Evolutionary conservation across 2,329 filamentous ascomycete genomes (phyloP).

Genomic region (Allantophomopsis cytisporea): DNA sequence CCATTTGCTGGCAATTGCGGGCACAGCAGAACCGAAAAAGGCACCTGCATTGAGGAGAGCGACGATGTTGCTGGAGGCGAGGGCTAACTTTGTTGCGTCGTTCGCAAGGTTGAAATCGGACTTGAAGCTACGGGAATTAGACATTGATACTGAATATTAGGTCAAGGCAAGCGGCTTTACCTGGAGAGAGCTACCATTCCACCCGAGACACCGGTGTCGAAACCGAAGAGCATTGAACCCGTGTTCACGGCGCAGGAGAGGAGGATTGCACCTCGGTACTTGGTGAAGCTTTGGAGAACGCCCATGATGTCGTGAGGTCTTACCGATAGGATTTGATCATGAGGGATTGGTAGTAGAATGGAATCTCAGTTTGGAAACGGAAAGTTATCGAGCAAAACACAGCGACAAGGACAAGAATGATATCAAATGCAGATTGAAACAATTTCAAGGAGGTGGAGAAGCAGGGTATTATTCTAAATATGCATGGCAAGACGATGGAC

Average conservation of each 20-base stretch:
- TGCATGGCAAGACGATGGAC: no score
- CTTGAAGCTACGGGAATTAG: constrained; percentile 7
- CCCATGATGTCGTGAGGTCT: no score
- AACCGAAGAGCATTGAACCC: constrained; percentile 11
- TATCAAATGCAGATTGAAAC: no score
- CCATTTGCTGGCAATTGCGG: constrained; percentile 31
- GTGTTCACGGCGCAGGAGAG: constrained; percentile 8
- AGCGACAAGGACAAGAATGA: no score
- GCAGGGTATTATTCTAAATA: no score
- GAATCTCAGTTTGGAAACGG: no score
- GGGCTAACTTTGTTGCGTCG: constrained; percentile 1
- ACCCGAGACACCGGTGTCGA: constrained; percentile 11
- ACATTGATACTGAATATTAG: neutral
- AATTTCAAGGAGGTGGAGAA: no score
- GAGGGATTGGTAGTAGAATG: no score
- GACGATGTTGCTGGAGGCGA: constrained; percentile 22
- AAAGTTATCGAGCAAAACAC: no score
- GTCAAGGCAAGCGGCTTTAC: neutral
- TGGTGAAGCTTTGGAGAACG: neutral
- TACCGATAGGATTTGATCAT: neutral
- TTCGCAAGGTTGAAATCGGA: constrained; percentile 11
- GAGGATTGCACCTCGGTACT: constrained; percentile 6
- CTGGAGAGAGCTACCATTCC: constrained; percentile 8
- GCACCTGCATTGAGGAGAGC: constrained; percentile 35
- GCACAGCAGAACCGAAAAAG: constrained; percentile 32